Evolutionary conservation across 306 rosid genomes (phyloP).

Genomic region (Cicer chorassanicum): DNA sequence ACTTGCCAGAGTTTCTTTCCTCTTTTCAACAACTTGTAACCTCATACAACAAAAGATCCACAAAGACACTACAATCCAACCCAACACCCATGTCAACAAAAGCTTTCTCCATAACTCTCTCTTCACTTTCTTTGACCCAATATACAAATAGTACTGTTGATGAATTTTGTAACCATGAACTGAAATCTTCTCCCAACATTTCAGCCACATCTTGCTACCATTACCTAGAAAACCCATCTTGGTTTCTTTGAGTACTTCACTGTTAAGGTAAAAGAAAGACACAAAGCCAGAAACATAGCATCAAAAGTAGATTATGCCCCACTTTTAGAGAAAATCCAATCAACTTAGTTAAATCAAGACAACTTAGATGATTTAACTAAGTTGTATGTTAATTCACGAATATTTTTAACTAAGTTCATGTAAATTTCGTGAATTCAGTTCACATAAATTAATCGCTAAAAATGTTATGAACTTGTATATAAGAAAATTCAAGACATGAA

Average conservation of each 20-base stretch:
- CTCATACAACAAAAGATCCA: slow-evolving; percentile 69
- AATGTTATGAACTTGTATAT: slow-evolving; percentile 25
- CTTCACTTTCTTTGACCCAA: slow-evolving; percentile 61
- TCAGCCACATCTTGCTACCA: slow-evolving; percentile 59
- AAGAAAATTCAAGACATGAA: slow-evolving; percentile 38
- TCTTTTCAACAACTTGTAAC: slow-evolving; percentile 75
- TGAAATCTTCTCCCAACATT: slow-evolving; percentile 69
- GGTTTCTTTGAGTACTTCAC: too few species aligned
- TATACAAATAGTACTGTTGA: slow-evolving; percentile 57
- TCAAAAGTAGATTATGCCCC: slow-evolving; percentile 73
- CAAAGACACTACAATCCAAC: slow-evolving; percentile 62
- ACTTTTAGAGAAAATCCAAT: slow-evolving; percentile 73
- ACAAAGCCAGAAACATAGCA: slow-evolving; percentile 72
- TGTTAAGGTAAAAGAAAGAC: slow-evolving; percentile 67
- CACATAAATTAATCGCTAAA: background rate
- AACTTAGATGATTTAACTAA: too few species aligned
- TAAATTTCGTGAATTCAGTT: too few species aligned
- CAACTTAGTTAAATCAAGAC: too few species aligned
- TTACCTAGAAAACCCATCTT: background rate
- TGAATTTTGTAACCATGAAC: slow-evolving; percentile 50
- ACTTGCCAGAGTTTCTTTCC: slow-evolving; percentile 83
- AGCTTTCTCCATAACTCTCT: slow-evolving; percentile 65
- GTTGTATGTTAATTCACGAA: too few species aligned
- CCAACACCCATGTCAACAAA: slow-evolving; percentile 64
- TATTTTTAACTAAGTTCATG: too few species aligned